phyloP scores from a whole-genome alignment of 805 yeast species.

The Kuraishia piskuri region DNA sequence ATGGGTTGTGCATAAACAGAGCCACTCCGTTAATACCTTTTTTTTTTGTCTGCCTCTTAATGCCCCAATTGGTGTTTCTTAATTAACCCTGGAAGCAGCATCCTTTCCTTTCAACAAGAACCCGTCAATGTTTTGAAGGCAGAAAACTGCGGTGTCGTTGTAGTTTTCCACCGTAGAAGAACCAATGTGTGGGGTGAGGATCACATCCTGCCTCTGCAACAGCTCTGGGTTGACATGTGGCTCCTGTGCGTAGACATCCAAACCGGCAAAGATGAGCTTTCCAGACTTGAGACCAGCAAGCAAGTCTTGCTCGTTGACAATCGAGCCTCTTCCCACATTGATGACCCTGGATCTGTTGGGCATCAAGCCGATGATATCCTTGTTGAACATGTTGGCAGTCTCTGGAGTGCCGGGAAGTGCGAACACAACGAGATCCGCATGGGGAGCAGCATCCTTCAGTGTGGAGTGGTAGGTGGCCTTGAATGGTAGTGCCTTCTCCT shows the following conservation, averaged over 20 bases:
- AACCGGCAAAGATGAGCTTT: constrained; percentile 54
- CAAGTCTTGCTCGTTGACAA: constrained; percentile 60
- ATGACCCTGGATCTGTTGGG: constrained; percentile 52
- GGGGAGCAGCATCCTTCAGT: constrained; percentile 30
- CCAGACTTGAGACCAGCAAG: constrained; percentile 52
- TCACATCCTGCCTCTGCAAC: constrained; percentile 49
- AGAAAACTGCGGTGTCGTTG: constrained; percentile 38
- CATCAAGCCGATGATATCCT: constrained; percentile 34
- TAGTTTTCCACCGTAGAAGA: constrained; percentile 55
- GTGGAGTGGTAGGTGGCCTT: constrained; percentile 33
- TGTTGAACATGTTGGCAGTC: constrained; percentile 48
- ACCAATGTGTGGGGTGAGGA: constrained; percentile 66
- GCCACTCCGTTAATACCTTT: too few species aligned
- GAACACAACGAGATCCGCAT: constrained; percentile 49
- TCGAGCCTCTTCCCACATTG: constrained; percentile 69
- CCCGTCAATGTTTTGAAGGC: constrained; percentile 46
- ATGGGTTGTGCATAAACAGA: too few species aligned
- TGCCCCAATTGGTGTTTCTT: neutral
- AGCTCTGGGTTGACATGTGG: constrained; percentile 44
- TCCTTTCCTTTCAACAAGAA: constrained; percentile 26
- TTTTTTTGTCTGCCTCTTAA: too few species aligned
- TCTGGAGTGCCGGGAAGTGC: constrained; percentile 59
- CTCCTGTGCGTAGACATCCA: constrained; percentile 67
- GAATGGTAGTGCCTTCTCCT: constrained; percentile 32
- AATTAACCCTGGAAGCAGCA: constrained; percentile 1